phyloP scores from a whole-genome alignment of 805 yeast genomes.

The Teunomyces aglyptinius region DNA sequence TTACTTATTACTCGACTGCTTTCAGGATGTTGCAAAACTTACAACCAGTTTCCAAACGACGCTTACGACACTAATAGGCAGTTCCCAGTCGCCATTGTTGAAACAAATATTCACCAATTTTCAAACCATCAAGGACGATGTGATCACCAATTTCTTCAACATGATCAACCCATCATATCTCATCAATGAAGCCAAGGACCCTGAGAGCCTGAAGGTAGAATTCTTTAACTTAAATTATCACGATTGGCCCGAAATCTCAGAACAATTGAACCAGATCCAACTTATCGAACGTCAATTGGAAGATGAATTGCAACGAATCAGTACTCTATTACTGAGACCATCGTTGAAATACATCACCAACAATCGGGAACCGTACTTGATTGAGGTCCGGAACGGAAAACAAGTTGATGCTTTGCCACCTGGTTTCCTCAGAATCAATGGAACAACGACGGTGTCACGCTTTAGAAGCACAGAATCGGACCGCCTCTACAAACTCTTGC shows the following conservation, averaged over 20 bases:
- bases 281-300: constrained; percentile 47
- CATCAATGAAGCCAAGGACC: constrained; percentile 44
- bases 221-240: constrained; percentile 39
- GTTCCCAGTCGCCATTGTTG: constrained; percentile 37
- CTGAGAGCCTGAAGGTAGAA: constrained; percentile 42
- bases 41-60: constrained; percentile 34
- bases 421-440: constrained; percentile 75
- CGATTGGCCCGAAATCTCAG: constrained; percentile 40
- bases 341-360: constrained; percentile 53
- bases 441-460: constrained; percentile 66
- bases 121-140: constrained; percentile 24
- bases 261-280: constrained; percentile 37
- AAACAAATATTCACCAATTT: constrained; percentile 37
- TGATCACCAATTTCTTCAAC: constrained; percentile 34
- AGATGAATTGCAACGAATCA: constrained; percentile 50
- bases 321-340: constrained; percentile 52
- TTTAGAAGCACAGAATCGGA: constrained; percentile 64
- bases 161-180: constrained; percentile 57
- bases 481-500: constrained; percentile 51
- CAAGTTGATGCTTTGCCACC: constrained; percentile 59
- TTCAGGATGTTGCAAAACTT: constrained; percentile 24
- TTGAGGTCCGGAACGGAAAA: constrained; percentile 67
- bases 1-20: constrained; percentile 28
- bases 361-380: constrained; percentile 65
- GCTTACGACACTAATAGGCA: constrained; percentile 30